Evolutionary conservation across 352 stramenopile species (phyloP), one percentile per base, ranked within the genome.

Genomic region (Pythium graminicola): DNA sequence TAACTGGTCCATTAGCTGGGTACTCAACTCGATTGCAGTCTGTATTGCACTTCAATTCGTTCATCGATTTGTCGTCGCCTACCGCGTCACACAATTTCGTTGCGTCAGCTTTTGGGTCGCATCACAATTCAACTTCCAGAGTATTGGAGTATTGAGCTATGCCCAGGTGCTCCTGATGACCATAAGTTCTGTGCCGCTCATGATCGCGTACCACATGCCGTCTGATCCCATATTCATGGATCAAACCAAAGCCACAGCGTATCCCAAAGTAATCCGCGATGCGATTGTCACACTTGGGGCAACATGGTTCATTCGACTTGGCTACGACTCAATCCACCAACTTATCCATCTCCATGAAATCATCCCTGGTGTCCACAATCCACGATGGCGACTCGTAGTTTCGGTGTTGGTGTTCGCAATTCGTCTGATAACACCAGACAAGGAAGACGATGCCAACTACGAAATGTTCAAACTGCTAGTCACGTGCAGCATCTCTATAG

Each of bases 1-100:
- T 42, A 72, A 67, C 44, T 74, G 66, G 66, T 69, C 63, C n/a
- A 70, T 69, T 43, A 69, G 63, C 7, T 48, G 69, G 22, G 66
- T 72, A 24, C 63, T 74, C 29, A 74, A 74, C 32, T 27, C 42
- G 11, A 72, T 71, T 29, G 63, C 59, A 3, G 10, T 60, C 6
- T 57, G 60, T 40, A 64, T 74, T 28, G 63, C 66, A 6, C 6
- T 57, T 1, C 42, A 50, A 6, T 74, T 67, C 39, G 31, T 62
- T 4, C 56, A 33, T 36, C 54, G 66, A 6, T 50, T 74, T 22
- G 48, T 59, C 17, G 26, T 31, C 16, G 59, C 55, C 8, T 74
- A 57, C 38, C 48, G 23, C 11, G 5, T 45, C 22, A 70, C 59
- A 4, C 50, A 41, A 16, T 72, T 74, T 9, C 60, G 43, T 2